These are phyloP conservation scores for Cutaneotrichosporon spelunceum DNA, from an alignment of 1,284 basidiomycete genomes.

Conservation along the genomic window DNA sequence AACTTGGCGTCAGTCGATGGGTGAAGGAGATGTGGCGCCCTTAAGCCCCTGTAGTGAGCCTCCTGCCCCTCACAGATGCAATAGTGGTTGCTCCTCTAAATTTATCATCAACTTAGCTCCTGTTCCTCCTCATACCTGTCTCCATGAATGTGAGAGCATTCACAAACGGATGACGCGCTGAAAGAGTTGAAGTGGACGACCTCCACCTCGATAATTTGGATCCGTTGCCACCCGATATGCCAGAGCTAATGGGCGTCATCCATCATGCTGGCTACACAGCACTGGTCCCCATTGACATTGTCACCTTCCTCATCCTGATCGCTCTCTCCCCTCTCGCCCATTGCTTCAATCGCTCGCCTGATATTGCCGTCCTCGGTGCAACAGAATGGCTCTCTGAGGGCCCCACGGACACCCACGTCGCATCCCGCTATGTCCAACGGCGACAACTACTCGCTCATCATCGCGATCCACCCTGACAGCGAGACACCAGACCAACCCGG, in stretches of 20 bases:
- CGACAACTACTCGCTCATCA: constrained; percentile 37
- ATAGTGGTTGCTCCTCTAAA: neutral
- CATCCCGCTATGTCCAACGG: constrained; percentile 5
- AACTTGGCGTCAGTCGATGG: neutral
- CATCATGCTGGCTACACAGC: neutral
- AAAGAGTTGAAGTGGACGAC: neutral
- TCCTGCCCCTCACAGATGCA: neutral
- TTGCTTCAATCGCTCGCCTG: no score
- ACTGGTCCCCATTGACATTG: neutral
- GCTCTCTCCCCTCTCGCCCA: neutral
- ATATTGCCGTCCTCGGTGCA: neutral
- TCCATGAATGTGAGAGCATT: neutral
- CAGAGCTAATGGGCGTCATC: neutral
- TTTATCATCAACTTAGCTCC: neutral
- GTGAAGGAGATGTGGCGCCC: neutral
- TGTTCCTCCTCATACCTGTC: neutral
- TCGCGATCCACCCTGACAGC: constrained; percentile 31
- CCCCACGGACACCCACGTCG: neutral
- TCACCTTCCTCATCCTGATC: neutral
- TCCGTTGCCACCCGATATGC: neutral
- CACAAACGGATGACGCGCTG: neutral
- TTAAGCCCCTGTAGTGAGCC: neutral
- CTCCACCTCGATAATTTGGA: neutral
- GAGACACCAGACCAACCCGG: constrained; percentile 9
- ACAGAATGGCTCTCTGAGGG: constrained; percentile 5